A percentile compares a stretch with the other conserved stretches of the same genome.
phyloP scores from a whole-genome alignment of 164 flowering plant species.

The Macadamia tetraphylla region DNA sequence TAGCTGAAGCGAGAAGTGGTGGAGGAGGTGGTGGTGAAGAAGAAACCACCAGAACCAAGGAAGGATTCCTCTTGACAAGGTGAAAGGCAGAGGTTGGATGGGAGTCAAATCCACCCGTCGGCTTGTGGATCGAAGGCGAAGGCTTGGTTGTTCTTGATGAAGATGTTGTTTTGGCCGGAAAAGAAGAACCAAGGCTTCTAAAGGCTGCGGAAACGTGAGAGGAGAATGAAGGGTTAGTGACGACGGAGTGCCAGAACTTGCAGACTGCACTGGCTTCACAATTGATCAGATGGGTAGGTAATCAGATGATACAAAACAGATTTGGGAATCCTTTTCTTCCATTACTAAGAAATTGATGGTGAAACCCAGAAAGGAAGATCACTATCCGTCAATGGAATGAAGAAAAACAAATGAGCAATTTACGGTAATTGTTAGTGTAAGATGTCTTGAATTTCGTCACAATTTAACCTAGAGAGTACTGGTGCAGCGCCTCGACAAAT shows the following conservation, averaged over 20 bases:
- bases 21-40: slow-evolving; percentile 19
- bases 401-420: too few relatives aligned
- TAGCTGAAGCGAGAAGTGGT: slow-evolving; percentile 28
- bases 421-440: too few relatives aligned
- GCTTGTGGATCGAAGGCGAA: slow-evolving; percentile 64
- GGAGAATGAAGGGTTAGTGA: slow-evolving; percentile 9
- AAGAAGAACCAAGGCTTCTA: slow-evolving; percentile 60
- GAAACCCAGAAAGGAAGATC: too few relatives aligned
- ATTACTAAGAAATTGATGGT: too few relatives aligned
- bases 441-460: too few relatives aligned
- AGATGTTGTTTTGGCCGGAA: slow-evolving; percentile 50
- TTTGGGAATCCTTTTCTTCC: too few relatives aligned
- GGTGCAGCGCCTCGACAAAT: too few relatives aligned
- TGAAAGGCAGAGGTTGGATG: slow-evolving; percentile 17
- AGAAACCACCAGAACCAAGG: slow-evolving; percentile 38
- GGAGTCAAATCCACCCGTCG: slow-evolving; percentile 46
- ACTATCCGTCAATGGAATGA: too few relatives aligned
- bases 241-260: slow-evolving; percentile 46
- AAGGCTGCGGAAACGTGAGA: slow-evolving; percentile 18
- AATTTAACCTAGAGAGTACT: too few relatives aligned
- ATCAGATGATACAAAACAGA: not conserved
- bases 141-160: slow-evolving; percentile 9
- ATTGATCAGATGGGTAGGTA: slow-evolving; percentile 53
- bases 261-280: slow-evolving; percentile 48
- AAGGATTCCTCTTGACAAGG: slow-evolving; percentile 25